Evolutionary conservation across 1,284 basidiomycete genomes (phyloP).

Genomic region (Ceratobasidium theobromae): DNA sequence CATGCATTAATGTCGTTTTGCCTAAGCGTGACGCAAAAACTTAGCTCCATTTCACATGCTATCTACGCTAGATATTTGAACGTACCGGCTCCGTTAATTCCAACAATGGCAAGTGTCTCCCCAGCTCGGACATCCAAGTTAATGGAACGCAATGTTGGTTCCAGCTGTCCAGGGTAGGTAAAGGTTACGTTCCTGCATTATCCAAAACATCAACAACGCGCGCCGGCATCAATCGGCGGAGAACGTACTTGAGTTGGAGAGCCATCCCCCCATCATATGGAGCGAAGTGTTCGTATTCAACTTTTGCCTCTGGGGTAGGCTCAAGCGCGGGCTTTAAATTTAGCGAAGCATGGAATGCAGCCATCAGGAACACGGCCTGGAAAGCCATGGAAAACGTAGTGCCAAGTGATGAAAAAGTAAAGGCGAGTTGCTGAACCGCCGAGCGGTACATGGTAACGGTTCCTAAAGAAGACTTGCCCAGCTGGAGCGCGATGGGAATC

Average conservation of each 20-base stretch:
- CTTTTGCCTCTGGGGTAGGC: conserved; percentile 54
- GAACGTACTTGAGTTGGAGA: conserved; percentile 61
- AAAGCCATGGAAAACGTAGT: conserved; percentile 67
- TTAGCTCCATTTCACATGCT: conserved; percentile 24
- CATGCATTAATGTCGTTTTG: conserved; percentile 79
- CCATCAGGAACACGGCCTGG: conserved; percentile 78
- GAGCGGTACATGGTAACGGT: conserved; percentile 73
- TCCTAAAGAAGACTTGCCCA: conserved; percentile 71
- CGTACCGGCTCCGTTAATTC: conserved; percentile 47
- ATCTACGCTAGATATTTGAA: conserved; percentile 7
- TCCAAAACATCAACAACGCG: conserved; percentile 33
- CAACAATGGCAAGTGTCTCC: conserved; percentile 79
- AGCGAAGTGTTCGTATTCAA: conserved; percentile 45
- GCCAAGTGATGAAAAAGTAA: conserved; percentile 60
- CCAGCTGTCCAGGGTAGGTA: conserved; percentile 69
- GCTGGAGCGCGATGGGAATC: conserved; percentile 71
- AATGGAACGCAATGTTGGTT: conserved; percentile 65
- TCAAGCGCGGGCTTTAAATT: conserved; percentile 65
- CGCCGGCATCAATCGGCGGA: conserved; percentile 26
- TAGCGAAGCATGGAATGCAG: conserved; percentile 74
- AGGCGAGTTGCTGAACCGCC: conserved; percentile 69
- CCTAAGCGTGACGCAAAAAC: conserved; percentile 48
- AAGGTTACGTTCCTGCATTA: conserved; percentile 62
- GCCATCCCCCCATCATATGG: conserved; percentile 47
- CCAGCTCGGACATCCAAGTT: conserved; percentile 69